A percentile compares a stretch with the other conserved stretches of the same genome.
Evolutionary conservation across 768 basidiomycete genomes (phyloP).

Genomic region (Macrolepiota dolichaula): DNA sequence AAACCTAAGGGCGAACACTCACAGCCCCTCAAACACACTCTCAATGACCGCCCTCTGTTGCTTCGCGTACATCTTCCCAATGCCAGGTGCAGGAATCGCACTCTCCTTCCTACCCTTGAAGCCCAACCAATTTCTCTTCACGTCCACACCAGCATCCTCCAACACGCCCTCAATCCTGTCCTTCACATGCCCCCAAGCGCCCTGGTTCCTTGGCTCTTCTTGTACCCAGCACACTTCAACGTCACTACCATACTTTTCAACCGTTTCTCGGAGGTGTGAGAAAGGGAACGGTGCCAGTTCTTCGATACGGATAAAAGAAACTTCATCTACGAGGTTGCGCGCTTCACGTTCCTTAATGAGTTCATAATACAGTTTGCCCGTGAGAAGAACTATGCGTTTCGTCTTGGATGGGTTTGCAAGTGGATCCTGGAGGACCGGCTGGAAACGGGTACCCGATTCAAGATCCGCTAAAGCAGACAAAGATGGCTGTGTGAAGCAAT

Average conservation of each 20-base stretch:
- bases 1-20: too few relatives aligned
- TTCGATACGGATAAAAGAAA: constrained; percentile 78
- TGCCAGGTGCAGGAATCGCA: constrained; percentile 75
- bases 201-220: constrained; percentile 89
- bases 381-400: constrained; percentile 67
- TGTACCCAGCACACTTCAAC: constrained; percentile 66
- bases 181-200: constrained; percentile 67
- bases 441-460: constrained; percentile 56
- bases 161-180: constrained; percentile 55
- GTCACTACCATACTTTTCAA: constrained; percentile 42
- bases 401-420: constrained; percentile 32
- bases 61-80: constrained; percentile 59
- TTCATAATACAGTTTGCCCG: constrained; percentile 89
- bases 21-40: constrained; percentile 50
- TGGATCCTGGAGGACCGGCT: constrained; percentile 62
- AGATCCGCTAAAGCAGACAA: constrained; percentile 66
- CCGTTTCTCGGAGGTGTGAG: constrained; percentile 36
- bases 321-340: constrained; percentile 39
- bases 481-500: constrained; percentile 51
- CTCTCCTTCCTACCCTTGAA: constrained; percentile 72
- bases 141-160: constrained; percentile 26
- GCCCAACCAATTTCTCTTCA: constrained; percentile 26
- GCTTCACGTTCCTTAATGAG: constrained; percentile 66
- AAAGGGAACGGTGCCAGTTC: constrained; percentile 91
- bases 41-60: constrained; percentile 66